Base-by-base conservation (phyloP, 495 filamentous ascomycete species). In the Aspergillus funiculosus region DNA sequence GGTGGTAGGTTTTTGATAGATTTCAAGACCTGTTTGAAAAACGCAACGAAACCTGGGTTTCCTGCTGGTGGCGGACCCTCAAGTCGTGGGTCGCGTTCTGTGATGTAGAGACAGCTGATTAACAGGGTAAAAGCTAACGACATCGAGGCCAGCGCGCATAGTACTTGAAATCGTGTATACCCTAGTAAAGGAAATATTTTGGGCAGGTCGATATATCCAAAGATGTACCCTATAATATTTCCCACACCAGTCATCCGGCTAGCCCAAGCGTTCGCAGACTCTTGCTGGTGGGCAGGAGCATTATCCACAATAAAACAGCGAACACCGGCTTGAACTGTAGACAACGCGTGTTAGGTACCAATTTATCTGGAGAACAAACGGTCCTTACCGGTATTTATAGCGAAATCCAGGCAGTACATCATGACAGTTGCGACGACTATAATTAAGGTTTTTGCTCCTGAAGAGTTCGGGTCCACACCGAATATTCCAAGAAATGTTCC, bases 271-370 rank as follows among this genome's bases (percentile, higher is more conserved):
- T 94, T 95, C 13, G 89, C 87, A 10, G 81, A 69, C 61, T 92
- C 86, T 69, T 95, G 89, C 61, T 95, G 89, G 56, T 95, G 89
- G 0, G 84, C 77, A 2, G 89, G 89, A 8, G 86, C 84, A 52
- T 86, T 88, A 53, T 95, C 89, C 9, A 95, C 85, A 45, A 95
- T 90, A 53, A 91, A 95, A 13, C 88, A 87, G 52, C 89, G 75
- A 61, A 94, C 85, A 0, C 78, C 87, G 24, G 89, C 89, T 74
- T 95, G 89, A 19, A 95, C 87, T 86, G 47, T 42, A 43, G 14
- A 18, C 17, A 38, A n/a, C n/a, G 32, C 56, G 40, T 9, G 39
- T 44, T 46, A 39, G 17, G 18, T 8, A 31, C 8, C 25, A 25
- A 24, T 5, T 20, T 26, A n/a, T 18, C 0, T 3, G 6, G 17